These are phyloP conservation scores for Gossypium davidsonii DNA, from an alignment of 441 rosid species.

Conservation along the genomic window DNA sequence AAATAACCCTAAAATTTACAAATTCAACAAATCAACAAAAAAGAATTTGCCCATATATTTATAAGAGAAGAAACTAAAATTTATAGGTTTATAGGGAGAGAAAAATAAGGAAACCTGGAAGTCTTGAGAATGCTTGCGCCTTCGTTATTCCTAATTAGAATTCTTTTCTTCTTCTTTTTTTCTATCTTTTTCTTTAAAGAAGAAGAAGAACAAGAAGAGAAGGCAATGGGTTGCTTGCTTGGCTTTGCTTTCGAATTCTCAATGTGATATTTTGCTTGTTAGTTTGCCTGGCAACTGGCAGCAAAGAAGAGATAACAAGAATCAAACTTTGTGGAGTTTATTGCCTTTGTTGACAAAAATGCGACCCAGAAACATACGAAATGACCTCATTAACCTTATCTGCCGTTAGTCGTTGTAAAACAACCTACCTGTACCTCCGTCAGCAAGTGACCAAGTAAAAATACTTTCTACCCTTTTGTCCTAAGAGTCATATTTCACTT, in stretches of 20 bases:
- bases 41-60: not conserved
- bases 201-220: not conserved
- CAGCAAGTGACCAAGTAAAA: too few relatives aligned
- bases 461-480: too few relatives aligned
- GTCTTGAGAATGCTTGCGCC: slow-evolving; percentile 1
- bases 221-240: not conserved
- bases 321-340: not conserved
- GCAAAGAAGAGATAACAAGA: not conserved
- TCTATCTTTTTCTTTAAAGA: not conserved
- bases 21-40: not conserved
- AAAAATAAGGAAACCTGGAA: slow-evolving; percentile 2
- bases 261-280: not conserved
- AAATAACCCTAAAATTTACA: slow-evolving; percentile 5
- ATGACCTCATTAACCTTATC: not conserved
- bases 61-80: not conserved
- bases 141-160: not conserved
- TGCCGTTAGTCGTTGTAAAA: too few relatives aligned
- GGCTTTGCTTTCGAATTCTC: slow-evolving; percentile 1
- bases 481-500: too few relatives aligned
- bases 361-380: not conserved
- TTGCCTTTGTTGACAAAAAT: not conserved
- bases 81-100: not conserved
- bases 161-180: not conserved
- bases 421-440: too few relatives aligned
- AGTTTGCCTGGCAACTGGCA: not conserved